Conservation (phyloP, 371 early-diverging fungal species). For the Haplosporangium sp. region DNA sequence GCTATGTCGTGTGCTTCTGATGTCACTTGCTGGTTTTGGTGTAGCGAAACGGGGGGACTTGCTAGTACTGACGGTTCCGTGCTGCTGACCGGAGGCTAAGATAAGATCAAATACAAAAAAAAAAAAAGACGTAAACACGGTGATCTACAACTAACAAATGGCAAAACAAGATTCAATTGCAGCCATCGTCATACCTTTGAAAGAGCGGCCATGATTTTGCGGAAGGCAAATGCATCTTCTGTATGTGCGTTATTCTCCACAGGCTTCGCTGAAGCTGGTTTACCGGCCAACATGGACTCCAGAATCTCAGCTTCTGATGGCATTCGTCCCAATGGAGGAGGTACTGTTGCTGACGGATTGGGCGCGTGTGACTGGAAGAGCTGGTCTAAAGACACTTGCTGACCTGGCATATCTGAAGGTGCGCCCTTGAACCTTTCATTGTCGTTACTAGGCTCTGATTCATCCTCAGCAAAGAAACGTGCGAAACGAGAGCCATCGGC, state of each 20-base stretch:
- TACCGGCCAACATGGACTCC: slow-evolving; percentile 60
- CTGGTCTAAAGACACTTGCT: slow-evolving; percentile 60
- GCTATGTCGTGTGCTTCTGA: slow-evolving; percentile 1
- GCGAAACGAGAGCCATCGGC: slow-evolving; percentile 73
- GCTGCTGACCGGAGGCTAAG: slow-evolving; percentile 30
- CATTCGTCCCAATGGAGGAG: slow-evolving; percentile 56
- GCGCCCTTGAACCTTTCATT: not conserved
- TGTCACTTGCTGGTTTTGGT: not conserved
- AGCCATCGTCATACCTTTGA: slow-evolving; percentile 65
- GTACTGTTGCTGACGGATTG: slow-evolving; percentile 14
- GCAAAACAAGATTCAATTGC: too few species aligned
- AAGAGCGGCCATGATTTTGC: slow-evolving; percentile 69
- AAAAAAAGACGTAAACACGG: not conserved
- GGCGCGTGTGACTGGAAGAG: slow-evolving; percentile 60
- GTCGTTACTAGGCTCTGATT: slow-evolving; percentile 21
- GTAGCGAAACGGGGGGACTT: not conserved
- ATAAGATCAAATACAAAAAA: not conserved
- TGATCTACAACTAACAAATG: not conserved
- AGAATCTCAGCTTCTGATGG: slow-evolving; percentile 72
- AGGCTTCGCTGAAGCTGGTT: slow-evolving; percentile 17
- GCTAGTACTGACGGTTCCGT: slow-evolving; percentile 14
- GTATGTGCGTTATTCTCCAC: slow-evolving; percentile 35
- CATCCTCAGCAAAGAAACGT: slow-evolving; percentile 67
- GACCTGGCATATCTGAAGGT: slow-evolving; percentile 22
- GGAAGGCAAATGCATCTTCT: slow-evolving; percentile 69